These are phyloP conservation scores for Kuraishia capsulata DNA, from an alignment of 805 yeast species.

Conservation along the genomic window DNA sequence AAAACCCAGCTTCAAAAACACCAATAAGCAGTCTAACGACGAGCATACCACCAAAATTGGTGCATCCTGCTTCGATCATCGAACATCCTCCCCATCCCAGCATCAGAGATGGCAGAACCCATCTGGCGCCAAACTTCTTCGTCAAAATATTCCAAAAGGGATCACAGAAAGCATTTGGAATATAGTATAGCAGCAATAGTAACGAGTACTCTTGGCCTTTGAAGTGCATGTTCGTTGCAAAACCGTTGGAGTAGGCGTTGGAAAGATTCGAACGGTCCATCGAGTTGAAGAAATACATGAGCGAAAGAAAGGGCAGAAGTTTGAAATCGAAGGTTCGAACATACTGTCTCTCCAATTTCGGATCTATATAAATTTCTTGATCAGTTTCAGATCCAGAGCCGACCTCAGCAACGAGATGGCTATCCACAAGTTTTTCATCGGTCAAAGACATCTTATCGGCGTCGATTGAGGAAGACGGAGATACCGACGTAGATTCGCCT, in stretches of 20 bases:
- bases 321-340: slow-evolving; percentile 26
- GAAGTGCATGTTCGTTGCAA: slow-evolving; percentile 29
- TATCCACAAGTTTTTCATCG: not conserved
- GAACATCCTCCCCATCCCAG: slow-evolving; percentile 32
- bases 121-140: slow-evolving; percentile 27
- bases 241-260: slow-evolving; percentile 33
- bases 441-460: not conserved
- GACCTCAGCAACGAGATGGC: not conserved
- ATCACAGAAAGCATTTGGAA: slow-evolving; percentile 32
- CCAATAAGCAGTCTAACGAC: slow-evolving; percentile 31
- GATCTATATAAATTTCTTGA: not conserved
- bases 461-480: not conserved
- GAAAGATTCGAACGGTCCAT: slow-evolving; percentile 36
- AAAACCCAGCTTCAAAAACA: slow-evolving; percentile 33
- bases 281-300: slow-evolving; percentile 32
- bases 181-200: slow-evolving; percentile 28
- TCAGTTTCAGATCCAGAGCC: not conserved
- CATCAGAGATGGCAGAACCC: slow-evolving; percentile 26
- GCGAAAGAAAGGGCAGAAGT: slow-evolving; percentile 31
- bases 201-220: slow-evolving; percentile 30
- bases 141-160: slow-evolving; percentile 31
- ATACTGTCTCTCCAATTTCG: slow-evolving; percentile 6
- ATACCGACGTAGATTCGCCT: no score
- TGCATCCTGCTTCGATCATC: slow-evolving; percentile 32
- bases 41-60: slow-evolving; percentile 27